Percentiles rank a stretch among this genome's conserved stretches.
Conservation (phyloP, 2,329 filamentous ascomycete genomes). For the Penicillium psychrosexuale region DNA sequence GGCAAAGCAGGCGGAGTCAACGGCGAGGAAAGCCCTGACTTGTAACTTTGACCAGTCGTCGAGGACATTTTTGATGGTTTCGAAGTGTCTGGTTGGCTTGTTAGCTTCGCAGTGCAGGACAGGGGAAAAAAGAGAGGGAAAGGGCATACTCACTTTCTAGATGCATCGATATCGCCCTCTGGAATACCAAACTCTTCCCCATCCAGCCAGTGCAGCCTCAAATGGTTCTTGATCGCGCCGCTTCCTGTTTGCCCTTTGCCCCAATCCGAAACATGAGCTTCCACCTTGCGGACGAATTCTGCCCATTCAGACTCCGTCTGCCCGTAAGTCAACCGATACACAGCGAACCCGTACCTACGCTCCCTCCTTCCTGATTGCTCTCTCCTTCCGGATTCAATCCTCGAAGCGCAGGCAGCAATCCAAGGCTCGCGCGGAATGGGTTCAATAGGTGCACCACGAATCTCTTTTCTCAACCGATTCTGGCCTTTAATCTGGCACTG, state of each 20-base stretch:
- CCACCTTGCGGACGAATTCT: slow-evolving; percentile 19
- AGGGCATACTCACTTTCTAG: slow-evolving; percentile 4
- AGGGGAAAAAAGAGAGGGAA: too few species aligned
- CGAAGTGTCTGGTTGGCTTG: slow-evolving; percentile 13
- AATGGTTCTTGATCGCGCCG: slow-evolving; percentile 16
- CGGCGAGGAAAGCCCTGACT: slow-evolving; percentile 13
- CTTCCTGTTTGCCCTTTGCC: slow-evolving; percentile 21
- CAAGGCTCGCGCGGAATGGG: slow-evolving; percentile 18
- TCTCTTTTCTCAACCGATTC: slow-evolving; percentile 10
- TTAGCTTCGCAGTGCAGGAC: background rate
- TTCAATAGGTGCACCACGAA: slow-evolving; percentile 10
- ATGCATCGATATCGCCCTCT: slow-evolving; percentile 14
- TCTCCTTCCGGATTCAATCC: background rate
- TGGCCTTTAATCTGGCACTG: slow-evolving; percentile 10
- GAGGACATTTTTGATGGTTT: background rate
- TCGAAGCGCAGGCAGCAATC: slow-evolving; percentile 7
- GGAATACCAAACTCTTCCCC: slow-evolving; percentile 19
- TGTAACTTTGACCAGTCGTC: background rate
- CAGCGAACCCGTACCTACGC: slow-evolving; percentile 13
- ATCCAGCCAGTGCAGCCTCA: slow-evolving; percentile 29
- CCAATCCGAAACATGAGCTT: slow-evolving; percentile 25
- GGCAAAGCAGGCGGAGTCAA: slow-evolving; percentile 15
- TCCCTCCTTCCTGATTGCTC: background rate
- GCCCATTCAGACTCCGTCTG: slow-evolving; percentile 23
- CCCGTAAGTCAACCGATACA: slow-evolving; percentile 26